A percentile compares a stretch with the other conserved stretches of the same genome.
Conservation (phyloP, 768 basidiomycete genomes). For the Tulasnella sp. region DNA sequence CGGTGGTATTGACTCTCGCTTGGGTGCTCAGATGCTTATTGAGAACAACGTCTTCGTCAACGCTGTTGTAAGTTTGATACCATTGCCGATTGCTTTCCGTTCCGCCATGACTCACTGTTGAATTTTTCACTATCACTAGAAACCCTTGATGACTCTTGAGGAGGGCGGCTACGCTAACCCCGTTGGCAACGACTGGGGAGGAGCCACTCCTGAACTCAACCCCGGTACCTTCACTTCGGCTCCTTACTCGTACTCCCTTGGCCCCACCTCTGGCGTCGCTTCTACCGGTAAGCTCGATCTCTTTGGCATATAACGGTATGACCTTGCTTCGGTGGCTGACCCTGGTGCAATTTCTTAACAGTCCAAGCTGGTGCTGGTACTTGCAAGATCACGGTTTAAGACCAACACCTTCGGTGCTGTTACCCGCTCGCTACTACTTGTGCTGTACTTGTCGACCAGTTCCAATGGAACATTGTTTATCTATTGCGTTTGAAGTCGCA, state of each 20-base stretch:
- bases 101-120: neutral
- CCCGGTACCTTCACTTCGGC: conserved; percentile 22
- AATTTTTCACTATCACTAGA: neutral
- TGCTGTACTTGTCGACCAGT: too few species aligned
- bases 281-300: neutral
- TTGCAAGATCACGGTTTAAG: too few species aligned
- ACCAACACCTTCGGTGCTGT: too few species aligned
- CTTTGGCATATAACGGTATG: too few species aligned
- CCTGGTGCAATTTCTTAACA: too few species aligned
- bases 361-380: too few species aligned
- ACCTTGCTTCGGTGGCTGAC: too few species aligned
- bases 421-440: too few species aligned
- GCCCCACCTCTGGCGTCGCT: neutral
- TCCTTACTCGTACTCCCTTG: conserved; percentile 22
- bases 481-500: too few species aligned
- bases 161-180: conserved; percentile 12
- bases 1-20: too few species aligned
- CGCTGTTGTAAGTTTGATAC: neutral
- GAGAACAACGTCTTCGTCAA: conserved; percentile 5
- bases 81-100: neutral
- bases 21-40: conserved; percentile 28
- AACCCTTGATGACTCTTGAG: neutral
- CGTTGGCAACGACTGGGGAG: conserved; percentile 13
- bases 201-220: conserved; percentile 21
- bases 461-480: too few species aligned